Percentiles rank a stretch among this genome's conserved stretches.
Evolutionary conservation across 305 asterid genomes (phyloP).

Genomic region (Caryopteris hybrid): DNA sequence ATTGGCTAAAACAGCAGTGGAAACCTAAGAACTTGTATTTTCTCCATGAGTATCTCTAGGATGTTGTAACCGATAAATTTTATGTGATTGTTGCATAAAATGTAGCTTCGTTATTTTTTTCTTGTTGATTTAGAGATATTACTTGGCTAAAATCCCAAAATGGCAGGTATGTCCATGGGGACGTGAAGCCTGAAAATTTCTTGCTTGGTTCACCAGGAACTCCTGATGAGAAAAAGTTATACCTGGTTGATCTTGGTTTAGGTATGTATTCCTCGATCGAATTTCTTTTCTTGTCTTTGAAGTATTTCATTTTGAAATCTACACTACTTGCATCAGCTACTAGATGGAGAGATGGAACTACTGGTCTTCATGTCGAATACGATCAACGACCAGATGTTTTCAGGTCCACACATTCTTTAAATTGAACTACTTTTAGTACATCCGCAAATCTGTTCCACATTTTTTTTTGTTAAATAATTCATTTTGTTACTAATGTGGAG

Average conservation of each 20-base stretch:
- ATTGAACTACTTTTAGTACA: background rate
- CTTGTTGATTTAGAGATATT: background rate
- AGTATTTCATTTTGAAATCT: constrained; percentile 4
- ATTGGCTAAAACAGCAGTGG: background rate
- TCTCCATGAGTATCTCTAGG: background rate
- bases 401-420: constrained; percentile 38
- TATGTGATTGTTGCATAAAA: background rate
- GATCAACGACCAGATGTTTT: constrained; percentile 89
- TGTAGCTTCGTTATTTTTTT: background rate
- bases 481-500: background rate
- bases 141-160: constrained; percentile 17
- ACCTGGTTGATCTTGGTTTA: constrained; percentile 88
- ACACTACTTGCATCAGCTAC: constrained; percentile 62
- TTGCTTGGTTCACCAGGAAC: constrained; percentile 79
- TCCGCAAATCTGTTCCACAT: background rate
- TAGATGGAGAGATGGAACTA: constrained; percentile 54
- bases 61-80: background rate
- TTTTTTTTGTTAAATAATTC: background rate
- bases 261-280: constrained; percentile 40
- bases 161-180: constrained; percentile 81
- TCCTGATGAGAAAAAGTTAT: constrained; percentile 74
- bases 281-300: constrained; percentile 8
- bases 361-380: constrained; percentile 72
- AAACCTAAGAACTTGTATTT: too few relatives aligned
- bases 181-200: constrained; percentile 92